These are phyloP conservation scores for Cryptococcus sp. DNA, from an alignment of 1,284 basidiomycete genomes.

Conservation along the genomic window DNA sequence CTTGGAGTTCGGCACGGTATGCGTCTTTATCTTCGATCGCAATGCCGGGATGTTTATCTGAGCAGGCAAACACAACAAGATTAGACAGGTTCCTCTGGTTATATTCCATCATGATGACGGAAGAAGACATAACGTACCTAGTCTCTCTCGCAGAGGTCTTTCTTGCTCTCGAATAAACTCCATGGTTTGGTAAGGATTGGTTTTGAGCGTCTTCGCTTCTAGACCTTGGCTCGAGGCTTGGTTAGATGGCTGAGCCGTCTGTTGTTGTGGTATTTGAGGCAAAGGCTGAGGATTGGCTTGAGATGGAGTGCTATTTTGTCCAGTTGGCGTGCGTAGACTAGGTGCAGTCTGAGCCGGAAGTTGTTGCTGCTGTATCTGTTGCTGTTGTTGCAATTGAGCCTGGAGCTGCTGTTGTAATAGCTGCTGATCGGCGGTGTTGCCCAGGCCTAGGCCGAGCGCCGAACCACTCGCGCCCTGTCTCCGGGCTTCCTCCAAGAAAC, in stretches of 20 bases:
- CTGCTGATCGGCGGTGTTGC: background rate
- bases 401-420: background rate
- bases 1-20: slow-evolving; percentile 11
- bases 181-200: slow-evolving; percentile 8
- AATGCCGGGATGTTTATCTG: slow-evolving; percentile 13
- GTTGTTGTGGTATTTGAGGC: background rate
- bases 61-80: background rate
- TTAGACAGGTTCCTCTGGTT: background rate
- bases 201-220: slow-evolving; percentile 3
- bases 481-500: slow-evolving; percentile 29
- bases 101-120: too few relatives aligned
- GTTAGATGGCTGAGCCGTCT: background rate
- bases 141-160: background rate
- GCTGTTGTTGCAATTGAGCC: background rate
- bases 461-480: background rate
- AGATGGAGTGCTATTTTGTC: slow-evolving; percentile 1
- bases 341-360: slow-evolving; percentile 3
- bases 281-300: background rate
- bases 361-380: slow-evolving; percentile 7
- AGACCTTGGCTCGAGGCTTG: background rate
- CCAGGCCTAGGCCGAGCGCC: too few relatives aligned
- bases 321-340: slow-evolving; percentile 63
- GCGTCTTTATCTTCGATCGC: slow-evolving; percentile 8
- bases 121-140: too few relatives aligned
- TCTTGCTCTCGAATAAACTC: slow-evolving; percentile 17